Evolutionary conservation across 129 eudicot species (phyloP).

Genomic region (Lonicera japonica): DNA sequence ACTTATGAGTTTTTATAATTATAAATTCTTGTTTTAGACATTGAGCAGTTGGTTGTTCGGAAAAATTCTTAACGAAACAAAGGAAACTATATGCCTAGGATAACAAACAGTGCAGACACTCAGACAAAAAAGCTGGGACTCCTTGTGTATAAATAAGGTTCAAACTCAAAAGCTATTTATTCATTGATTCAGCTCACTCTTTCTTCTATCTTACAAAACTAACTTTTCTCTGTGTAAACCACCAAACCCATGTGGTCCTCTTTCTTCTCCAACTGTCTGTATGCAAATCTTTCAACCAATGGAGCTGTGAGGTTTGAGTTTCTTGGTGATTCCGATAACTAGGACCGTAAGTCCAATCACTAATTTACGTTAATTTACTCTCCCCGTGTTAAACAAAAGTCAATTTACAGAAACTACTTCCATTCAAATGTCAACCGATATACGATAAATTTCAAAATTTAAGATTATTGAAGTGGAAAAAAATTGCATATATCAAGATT

Average conservation of each 20-base stretch:
- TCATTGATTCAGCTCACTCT: slow-evolving; percentile 3
- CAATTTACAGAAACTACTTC: too few relatives aligned
- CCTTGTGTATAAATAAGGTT: slow-evolving; percentile 37
- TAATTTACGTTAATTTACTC: too few relatives aligned
- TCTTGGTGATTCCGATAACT: slow-evolving; percentile 14
- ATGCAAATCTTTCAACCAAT: slow-evolving; percentile 23
- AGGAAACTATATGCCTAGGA: too few relatives aligned
- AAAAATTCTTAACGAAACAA: too few relatives aligned
- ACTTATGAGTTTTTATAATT: too few relatives aligned
- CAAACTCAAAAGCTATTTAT: slow-evolving; percentile 26
- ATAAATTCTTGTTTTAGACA: too few relatives aligned
- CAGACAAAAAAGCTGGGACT: too few relatives aligned
- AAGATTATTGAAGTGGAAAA: slow-evolving; percentile 13
- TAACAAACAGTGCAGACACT: too few relatives aligned
- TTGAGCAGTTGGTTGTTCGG: too few relatives aligned
- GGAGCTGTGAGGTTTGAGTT: slow-evolving; percentile 23
- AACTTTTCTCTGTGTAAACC: slow-evolving; percentile 1
- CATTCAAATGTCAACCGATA: slow-evolving; percentile 74
- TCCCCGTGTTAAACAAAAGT: too few relatives aligned
- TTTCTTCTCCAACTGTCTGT: slow-evolving; percentile 11
- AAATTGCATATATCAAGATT: too few relatives aligned
- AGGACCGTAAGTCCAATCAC: slow-evolving; percentile 11
- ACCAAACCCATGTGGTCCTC: neutral
- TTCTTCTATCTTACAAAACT: too few relatives aligned
- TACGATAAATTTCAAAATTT: slow-evolving; percentile 34